Evolutionary conservation across 768 basidiomycete species (phyloP).

Genomic region (Trametes sanguinea): DNA sequence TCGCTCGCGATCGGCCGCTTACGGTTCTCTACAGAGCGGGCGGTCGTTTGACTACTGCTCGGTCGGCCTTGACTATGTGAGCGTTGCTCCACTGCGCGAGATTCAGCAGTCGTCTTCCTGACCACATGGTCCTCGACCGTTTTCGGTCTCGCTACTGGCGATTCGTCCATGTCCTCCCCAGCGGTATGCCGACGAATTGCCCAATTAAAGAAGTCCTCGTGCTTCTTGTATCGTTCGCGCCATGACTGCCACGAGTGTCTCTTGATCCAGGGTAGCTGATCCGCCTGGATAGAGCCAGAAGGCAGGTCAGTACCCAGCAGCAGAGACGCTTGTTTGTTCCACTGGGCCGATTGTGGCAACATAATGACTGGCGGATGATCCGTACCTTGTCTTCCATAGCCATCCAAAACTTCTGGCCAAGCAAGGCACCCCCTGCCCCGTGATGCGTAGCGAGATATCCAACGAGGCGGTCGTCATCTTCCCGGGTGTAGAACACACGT

Average conservation of each 20-base stretch:
- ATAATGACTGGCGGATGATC: not conserved
- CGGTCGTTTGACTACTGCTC: not conserved
- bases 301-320: not conserved
- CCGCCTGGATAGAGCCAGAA: not conserved
- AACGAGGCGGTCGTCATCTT: constrained; percentile 17
- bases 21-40: not conserved
- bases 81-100: not conserved
- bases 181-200: constrained; percentile 40
- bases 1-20: not conserved
- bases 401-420: constrained; percentile 14
- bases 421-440: not conserved
- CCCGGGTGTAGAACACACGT: constrained; percentile 6
- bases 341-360: not conserved
- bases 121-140: constrained; percentile 3
- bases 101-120: not conserved
- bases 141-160: not conserved
- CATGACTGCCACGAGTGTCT: constrained; percentile 85
- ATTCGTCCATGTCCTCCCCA: not conserved
- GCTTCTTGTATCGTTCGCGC: constrained; percentile 84
- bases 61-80: not conserved
- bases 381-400: constrained; percentile 9
- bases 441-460: constrained; percentile 12
- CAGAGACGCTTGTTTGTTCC: not conserved
- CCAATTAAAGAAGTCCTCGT: constrained; percentile 59
- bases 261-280: constrained; percentile 69